Percentiles rank a stretch among this genome's conserved stretches.
These are phyloP conservation scores for Daldinia loculata DNA, from an alignment of 495 filamentous ascomycete genomes.

Conservation along the genomic window DNA sequence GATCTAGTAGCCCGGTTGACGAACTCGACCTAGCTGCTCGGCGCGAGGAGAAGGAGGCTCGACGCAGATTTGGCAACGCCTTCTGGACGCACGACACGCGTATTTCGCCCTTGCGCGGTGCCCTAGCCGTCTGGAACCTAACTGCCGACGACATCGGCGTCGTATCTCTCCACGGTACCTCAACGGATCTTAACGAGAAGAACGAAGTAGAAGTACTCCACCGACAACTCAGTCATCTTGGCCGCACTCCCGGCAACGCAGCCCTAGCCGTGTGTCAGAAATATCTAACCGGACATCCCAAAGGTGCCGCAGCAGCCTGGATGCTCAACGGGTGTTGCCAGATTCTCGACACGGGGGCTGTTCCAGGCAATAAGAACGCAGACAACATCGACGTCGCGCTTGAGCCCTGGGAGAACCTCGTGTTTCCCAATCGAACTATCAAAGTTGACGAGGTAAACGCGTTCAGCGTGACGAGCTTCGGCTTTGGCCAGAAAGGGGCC, in stretches of 20 bases:
- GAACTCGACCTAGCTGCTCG: conserved; percentile 85
- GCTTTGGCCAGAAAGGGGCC: conserved; percentile 92
- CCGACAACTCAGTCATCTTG: conserved; percentile 91
- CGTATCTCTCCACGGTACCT: conserved; percentile 97
- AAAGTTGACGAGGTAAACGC: conserved; percentile 94
- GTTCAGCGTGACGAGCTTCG: conserved; percentile 90
- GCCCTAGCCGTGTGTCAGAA: conserved; percentile 98
- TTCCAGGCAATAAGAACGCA: conserved; percentile 95
- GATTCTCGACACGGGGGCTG: conserved; percentile 86
- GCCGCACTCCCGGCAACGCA: conserved; percentile 92
- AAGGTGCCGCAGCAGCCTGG: conserved; percentile 98
- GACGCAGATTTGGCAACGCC: conserved; percentile 88
- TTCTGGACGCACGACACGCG: conserved; percentile 94
- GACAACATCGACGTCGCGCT: conserved; percentile 94
- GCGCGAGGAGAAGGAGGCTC: conserved; percentile 88
- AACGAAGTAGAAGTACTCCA: conserved; percentile 97
- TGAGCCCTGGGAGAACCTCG: conserved; percentile 95
- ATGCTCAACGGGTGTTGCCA: conserved; percentile 98
- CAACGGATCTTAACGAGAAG: conserved; percentile 97
- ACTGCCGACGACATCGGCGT: conserved; percentile 94
- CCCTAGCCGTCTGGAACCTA: conserved; percentile 93
- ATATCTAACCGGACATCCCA: conserved; percentile 96
- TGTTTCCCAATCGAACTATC: conserved; percentile 90
- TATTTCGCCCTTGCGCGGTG: conserved; percentile 92
- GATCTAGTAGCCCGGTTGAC: conserved; percentile 76